phyloP scores from a whole-genome alignment of 78 protist genomes.

The Dictyostelium capitatum region DNA sequence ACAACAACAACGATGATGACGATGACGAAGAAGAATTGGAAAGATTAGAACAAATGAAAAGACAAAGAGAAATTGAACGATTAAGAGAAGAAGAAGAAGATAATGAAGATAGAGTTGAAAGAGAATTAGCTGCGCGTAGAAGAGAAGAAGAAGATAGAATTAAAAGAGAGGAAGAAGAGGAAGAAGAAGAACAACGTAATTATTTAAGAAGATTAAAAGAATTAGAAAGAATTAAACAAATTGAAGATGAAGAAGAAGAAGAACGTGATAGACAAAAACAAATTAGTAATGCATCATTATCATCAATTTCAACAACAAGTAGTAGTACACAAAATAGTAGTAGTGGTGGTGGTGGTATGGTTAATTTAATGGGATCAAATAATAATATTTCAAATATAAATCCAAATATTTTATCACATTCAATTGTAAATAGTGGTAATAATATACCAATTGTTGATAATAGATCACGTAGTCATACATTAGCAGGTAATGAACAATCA shows the following conservation, averaged over 20 bases:
- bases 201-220: slow-evolving; percentile 39
- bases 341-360: background rate
- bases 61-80: slow-evolving; percentile 68
- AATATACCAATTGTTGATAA: background rate
- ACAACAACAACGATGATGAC: background rate
- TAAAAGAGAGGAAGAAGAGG: slow-evolving; percentile 71
- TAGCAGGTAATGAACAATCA: slow-evolving; percentile 8
- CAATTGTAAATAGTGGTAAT: slow-evolving; percentile 6
- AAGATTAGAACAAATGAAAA: slow-evolving; percentile 49
- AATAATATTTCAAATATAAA: background rate
- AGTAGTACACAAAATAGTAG: background rate
- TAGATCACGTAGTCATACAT: slow-evolving; percentile 54
- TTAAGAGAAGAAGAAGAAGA: slow-evolving; percentile 76
- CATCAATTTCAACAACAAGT: background rate
- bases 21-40: slow-evolving; percentile 62
- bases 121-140: slow-evolving; percentile 41
- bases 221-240: slow-evolving; percentile 64
- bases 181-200: slow-evolving; percentile 59
- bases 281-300: background rate
- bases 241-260: slow-evolving; percentile 74
- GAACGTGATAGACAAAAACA: slow-evolving; percentile 24
- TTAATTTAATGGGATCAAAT: slow-evolving; percentile 15
- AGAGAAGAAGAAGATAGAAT: slow-evolving; percentile 59
- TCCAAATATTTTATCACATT: slow-evolving; percentile 18
- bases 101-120: slow-evolving; percentile 53